phyloP scores from a whole-genome alignment of 768 basidiomycete genomes.

The Rubroboletus pulcherrimus region DNA sequence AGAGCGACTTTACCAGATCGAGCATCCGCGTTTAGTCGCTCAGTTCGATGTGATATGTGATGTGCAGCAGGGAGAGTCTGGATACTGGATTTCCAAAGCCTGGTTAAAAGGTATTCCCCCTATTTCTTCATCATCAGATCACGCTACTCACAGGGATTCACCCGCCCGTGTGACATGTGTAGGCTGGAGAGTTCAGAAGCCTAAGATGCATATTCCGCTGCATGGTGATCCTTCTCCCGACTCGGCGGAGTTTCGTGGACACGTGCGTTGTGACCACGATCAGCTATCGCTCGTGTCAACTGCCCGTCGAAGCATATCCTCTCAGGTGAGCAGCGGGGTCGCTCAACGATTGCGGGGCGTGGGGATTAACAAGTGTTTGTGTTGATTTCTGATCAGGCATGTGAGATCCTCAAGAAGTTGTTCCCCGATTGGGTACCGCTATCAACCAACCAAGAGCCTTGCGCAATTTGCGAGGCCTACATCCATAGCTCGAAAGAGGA shows the following conservation, averaged over 20 bases:
- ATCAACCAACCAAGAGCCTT: constrained; percentile 47
- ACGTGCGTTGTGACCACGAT: constrained; percentile 75
- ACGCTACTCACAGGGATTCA: constrained; percentile 8
- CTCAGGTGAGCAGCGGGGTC: constrained; percentile 40
- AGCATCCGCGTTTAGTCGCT: constrained; percentile 61
- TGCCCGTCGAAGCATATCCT: constrained; percentile 59
- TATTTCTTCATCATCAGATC: constrained; percentile 9
- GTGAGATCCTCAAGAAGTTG: constrained; percentile 46
- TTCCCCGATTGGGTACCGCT: constrained; percentile 67
- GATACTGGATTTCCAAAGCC: constrained; percentile 72
- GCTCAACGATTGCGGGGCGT: constrained; percentile 6
- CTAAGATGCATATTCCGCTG: constrained; percentile 67
- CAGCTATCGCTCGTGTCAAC: constrained; percentile 51
- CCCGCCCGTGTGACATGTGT: constrained; percentile 4
- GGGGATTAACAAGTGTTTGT: constrained; percentile 14
- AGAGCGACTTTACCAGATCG: constrained; percentile 68
- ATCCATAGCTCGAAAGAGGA: constrained; percentile 56
- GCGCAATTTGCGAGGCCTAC: constrained; percentile 59
- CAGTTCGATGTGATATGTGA: constrained; percentile 54
- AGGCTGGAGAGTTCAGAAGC: constrained; percentile 75
- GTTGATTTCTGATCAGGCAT: constrained; percentile 44
- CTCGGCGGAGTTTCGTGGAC: constrained; percentile 46
- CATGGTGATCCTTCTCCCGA: constrained; percentile 68
- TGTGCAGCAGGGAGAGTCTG: constrained; percentile 38
- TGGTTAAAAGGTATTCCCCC: constrained; percentile 66